A percentile compares a stretch with the other conserved stretches of the same genome.
Evolutionary conservation across 176 grass and related monocot species (phyloP).

Genomic region (Phragmites australis): DNA sequence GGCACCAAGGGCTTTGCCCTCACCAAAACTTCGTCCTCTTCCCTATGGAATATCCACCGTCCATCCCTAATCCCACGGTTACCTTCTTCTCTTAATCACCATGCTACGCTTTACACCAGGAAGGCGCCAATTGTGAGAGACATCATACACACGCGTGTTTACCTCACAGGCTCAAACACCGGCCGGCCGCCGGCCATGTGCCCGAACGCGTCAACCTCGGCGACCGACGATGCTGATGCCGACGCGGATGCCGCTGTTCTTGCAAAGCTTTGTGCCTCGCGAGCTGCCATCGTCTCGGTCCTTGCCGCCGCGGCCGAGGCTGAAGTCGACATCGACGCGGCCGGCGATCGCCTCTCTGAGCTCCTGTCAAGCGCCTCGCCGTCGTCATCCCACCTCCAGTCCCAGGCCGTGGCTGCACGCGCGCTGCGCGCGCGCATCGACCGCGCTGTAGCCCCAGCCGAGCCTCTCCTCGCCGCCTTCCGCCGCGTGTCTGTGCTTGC

Average conservation of each 20-base stretch:
- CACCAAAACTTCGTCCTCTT: not conserved
- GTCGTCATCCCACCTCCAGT: slow-evolving; percentile 44
- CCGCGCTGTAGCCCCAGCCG: slow-evolving; percentile 43
- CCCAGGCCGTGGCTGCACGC: slow-evolving; percentile 44
- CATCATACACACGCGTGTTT: not conserved
- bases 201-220: slow-evolving; percentile 21
- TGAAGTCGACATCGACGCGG: slow-evolving; percentile 34
- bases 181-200: slow-evolving; percentile 43
- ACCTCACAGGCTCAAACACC: slow-evolving; percentile 1
- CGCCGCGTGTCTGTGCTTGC: slow-evolving; percentile 46
- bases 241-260: slow-evolving; percentile 22
- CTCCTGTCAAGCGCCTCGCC: slow-evolving; percentile 31
- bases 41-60: not conserved
- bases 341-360: slow-evolving; percentile 17
- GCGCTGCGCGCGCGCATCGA: slow-evolving; percentile 56
- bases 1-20: slow-evolving; percentile 17
- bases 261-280: slow-evolving; percentile 43
- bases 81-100: not conserved
- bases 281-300: slow-evolving; percentile 37
- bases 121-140: not conserved
- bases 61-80: not conserved
- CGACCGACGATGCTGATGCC: not conserved
- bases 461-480: slow-evolving; percentile 39
- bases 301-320: slow-evolving; percentile 33
- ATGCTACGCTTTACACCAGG: not conserved